These are phyloP conservation scores for Malus orientalis DNA, from an alignment of 306 rosid species.

Conservation along the genomic window DNA sequence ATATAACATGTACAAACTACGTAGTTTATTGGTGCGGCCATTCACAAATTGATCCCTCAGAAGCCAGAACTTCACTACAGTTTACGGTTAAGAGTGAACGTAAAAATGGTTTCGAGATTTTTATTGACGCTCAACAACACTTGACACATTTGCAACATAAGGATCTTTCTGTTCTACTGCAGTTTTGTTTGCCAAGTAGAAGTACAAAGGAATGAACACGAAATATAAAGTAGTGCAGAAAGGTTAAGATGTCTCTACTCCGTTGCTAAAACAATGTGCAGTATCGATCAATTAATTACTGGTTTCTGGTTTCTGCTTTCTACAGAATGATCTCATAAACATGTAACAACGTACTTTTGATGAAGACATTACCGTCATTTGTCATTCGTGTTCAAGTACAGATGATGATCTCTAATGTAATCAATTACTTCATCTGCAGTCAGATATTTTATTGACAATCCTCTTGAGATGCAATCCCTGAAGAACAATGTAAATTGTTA, in stretches of 20 bases:
- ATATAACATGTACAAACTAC: background rate
- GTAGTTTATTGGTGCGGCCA: background rate
- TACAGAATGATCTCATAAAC: background rate
- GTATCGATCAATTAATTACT: background rate
- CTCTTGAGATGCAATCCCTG: constrained; percentile 90
- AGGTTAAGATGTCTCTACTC: background rate
- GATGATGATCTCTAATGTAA: constrained; percentile 42
- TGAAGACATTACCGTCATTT: constrained; percentile 8
- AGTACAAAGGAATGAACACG: background rate
- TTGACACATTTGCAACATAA: background rate
- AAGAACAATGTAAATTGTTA: background rate
- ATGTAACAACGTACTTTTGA: background rate
- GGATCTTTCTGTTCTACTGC: background rate
- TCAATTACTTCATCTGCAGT: constrained; percentile 70
- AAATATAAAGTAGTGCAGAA: background rate
- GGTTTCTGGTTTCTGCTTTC: background rate
- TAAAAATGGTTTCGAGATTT: background rate
- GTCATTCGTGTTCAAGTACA: constrained; percentile 37
- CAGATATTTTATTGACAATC: constrained; percentile 73
- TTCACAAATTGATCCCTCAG: background rate
- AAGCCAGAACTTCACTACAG: background rate
- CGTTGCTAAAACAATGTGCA: background rate
- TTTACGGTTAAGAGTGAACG: background rate
- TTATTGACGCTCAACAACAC: background rate
- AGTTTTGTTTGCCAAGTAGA: background rate